These are phyloP conservation scores for Calocybe indica DNA, from an alignment of 768 basidiomycete genomes.

Conservation along the genomic window DNA sequence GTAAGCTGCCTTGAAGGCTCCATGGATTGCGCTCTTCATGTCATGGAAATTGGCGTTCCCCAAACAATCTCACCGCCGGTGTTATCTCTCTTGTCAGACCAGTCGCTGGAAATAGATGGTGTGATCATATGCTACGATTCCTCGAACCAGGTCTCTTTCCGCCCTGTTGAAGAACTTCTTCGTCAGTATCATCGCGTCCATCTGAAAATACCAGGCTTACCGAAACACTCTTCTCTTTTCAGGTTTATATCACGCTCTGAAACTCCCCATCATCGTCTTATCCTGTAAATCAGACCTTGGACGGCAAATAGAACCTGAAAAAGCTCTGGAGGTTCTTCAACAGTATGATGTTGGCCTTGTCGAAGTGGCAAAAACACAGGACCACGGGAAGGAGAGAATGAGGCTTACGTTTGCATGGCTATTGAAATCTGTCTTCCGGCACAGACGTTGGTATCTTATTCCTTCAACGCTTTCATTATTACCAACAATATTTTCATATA, in stretches of 20 bases:
- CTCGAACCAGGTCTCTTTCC: slow-evolving; percentile 53
- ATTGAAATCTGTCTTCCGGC: slow-evolving; percentile 56
- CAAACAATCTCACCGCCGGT: slow-evolving; percentile 2
- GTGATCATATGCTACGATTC: slow-evolving; percentile 86
- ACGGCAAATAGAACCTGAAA: slow-evolving; percentile 49
- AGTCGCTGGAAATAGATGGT: slow-evolving; percentile 62
- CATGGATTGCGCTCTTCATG: slow-evolving; percentile 36
- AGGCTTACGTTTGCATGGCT: slow-evolving; percentile 69
- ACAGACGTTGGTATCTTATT: slow-evolving; percentile 30
- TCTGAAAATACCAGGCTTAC: too few species aligned
- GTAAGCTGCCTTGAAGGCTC: slow-evolving; percentile 28
- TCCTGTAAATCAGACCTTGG: slow-evolving; percentile 83
- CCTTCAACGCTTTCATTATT: background rate
- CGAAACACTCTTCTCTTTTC: background rate
- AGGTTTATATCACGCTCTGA: slow-evolving; percentile 56
- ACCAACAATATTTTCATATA: slow-evolving; percentile 8
- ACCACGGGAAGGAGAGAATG: slow-evolving; percentile 66
- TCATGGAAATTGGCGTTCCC: slow-evolving; percentile 50
- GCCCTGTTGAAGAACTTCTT: slow-evolving; percentile 60
- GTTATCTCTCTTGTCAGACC: slow-evolving; percentile 35
- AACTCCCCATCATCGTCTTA: slow-evolving; percentile 65
- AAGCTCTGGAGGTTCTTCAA: slow-evolving; percentile 42
- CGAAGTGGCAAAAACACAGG: slow-evolving; percentile 54
- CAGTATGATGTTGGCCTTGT: slow-evolving; percentile 74
- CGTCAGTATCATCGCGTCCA: slow-evolving; percentile 42